Evolutionary conservation across 2,329 filamentous ascomycete species (phyloP), one percentile per base, ranked within the genome.

Genomic region (Sporothrix humicola): DNA sequence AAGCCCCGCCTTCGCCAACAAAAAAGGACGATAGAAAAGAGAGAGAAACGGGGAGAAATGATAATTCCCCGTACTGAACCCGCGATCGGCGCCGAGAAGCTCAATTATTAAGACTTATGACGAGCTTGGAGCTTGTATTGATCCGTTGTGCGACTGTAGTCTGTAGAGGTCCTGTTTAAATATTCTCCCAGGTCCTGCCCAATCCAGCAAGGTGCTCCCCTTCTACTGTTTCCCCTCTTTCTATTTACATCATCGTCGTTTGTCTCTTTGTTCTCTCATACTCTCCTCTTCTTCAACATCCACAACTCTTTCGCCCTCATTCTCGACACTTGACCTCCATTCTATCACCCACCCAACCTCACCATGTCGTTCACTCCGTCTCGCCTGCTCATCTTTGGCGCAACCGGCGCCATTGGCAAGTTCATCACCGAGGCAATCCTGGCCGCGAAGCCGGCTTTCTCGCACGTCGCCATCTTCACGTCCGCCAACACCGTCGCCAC

Each of bases 401-500:
- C 81, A 26, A 83, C 82, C 0, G 82, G 82, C 54, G 76, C 75
- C 26, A 83, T 83, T 37, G 82, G 82, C 17, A 74, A 77, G 59
- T 80, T 79, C 76, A 82, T 83, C 68, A 79, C 81, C 17, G 77
- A 81, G 12, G 76, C 78, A 20, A 76, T 83, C 68, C 69, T 80
- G 58, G 72, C 78, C 3, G 80, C 81, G 7, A 75, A 77, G 13
- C 80, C 81, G 0, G 65, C 78, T 2, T 82, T 82, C 50, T 66
- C 73, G 0, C 77, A 79, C 13, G 76, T 83, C n/a, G 72, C 79
- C 61, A 77, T 83, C 65, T 82, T 83, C 75, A 78, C 78, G 4
- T 90, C 88, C 6, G 77, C 82, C 10, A 81, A 81, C 66, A 88
- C 87, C 0, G 81, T 84, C n/a, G 78, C 84, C 66, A 83, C 81